These are phyloP conservation scores for Blastocystis sp. DNA, from an alignment of 352 stramenopile genomes.

Conservation along the genomic window DNA sequence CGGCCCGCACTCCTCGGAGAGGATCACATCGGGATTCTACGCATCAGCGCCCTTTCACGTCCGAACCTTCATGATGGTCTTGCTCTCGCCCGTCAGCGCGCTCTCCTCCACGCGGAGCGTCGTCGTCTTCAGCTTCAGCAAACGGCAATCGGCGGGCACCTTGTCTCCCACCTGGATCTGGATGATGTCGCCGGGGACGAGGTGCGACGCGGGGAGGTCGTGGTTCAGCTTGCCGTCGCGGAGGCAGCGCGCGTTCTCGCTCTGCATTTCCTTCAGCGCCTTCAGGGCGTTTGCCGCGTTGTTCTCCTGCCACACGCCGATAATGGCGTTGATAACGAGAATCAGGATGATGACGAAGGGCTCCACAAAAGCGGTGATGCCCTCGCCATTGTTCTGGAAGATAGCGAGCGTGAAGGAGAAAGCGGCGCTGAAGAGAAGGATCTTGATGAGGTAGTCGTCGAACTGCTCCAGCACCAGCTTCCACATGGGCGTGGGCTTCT, in stretches of 20 bases:
- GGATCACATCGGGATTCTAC: neutral
- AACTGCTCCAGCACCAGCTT: conserved; percentile 96
- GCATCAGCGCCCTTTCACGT: neutral
- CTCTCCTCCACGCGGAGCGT: conserved; percentile 72
- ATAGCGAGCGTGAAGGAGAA: conserved; percentile 88
- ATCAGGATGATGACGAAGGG: conserved; percentile 93
- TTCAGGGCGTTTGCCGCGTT: conserved; percentile 88
- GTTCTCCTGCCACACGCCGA: conserved; percentile 91
- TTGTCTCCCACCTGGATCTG: conserved; percentile 88
- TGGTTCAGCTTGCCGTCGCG: conserved; percentile 41
- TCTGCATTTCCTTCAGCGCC: conserved; percentile 90
- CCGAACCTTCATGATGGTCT: conserved; percentile 83
- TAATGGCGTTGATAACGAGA: conserved; percentile 90
- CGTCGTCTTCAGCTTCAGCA: conserved; percentile 89
- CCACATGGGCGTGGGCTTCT: conserved; percentile 83
- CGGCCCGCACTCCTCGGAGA: conserved; percentile 71
- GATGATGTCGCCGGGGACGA: conserved; percentile 94
- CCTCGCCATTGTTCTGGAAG: conserved; percentile 81
- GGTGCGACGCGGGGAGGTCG: conserved; percentile 79
- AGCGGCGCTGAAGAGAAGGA: conserved; percentile 89
- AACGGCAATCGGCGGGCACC: conserved; percentile 88
- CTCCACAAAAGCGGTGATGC: conserved; percentile 89
- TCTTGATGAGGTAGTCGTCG: conserved; percentile 92
- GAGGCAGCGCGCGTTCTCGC: conserved; percentile 78
- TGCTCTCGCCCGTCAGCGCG: conserved; percentile 93